Base-by-base conservation (phyloP, 352 stramenopile species). In the Phytophthora citrophthora region DNA sequence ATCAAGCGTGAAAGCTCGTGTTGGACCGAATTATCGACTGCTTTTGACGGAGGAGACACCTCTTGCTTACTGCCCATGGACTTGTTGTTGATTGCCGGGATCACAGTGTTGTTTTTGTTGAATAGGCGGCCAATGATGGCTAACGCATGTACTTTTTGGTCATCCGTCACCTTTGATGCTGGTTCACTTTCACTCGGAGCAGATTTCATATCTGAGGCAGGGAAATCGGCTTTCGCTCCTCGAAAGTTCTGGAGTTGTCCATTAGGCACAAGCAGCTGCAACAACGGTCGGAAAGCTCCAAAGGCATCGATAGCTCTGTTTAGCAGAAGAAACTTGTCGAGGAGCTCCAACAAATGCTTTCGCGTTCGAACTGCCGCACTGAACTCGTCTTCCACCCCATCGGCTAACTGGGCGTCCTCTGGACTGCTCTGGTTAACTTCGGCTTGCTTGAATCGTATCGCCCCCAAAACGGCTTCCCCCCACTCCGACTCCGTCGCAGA, bases 191-290 rank as follows among this genome's bases (percentile, higher is more conserved):
- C 54, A 26, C 40, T 38, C 32, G 27, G 16, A 11, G 34, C 45
- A 16, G 32, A 20, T 38, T 1, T 24, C 26, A 18, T 59, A 5
- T 59, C 50, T 32, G 27, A 11, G 13, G 11, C 5, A 31, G 51
- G 26, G 8, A 32, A n/a, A 1, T 59, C 52, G 1, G 24, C 26
- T 16, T 51, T 68, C 12, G 36, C 5, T 18, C 48, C 54, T 16
- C 60, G 51, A 2, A 68, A 50, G 40, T 51, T 70, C 2, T 66
- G 64, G 1, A 83, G 41, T 31, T 79, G 67, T 0, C 81, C 81
- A 13, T 90, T 90, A 1, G 81, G 68, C 13, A 88, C 70, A 23
- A 90, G 58, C 9, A 90, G 70, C 53, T 87, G 79, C 3, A 90
- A 45, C 1, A 90, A 58, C 4, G 74, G 54, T 4, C 68, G 68